Base-by-base conservation (phyloP, 169 alveolate genomes). In the Plasmodium falciparum region DNA sequence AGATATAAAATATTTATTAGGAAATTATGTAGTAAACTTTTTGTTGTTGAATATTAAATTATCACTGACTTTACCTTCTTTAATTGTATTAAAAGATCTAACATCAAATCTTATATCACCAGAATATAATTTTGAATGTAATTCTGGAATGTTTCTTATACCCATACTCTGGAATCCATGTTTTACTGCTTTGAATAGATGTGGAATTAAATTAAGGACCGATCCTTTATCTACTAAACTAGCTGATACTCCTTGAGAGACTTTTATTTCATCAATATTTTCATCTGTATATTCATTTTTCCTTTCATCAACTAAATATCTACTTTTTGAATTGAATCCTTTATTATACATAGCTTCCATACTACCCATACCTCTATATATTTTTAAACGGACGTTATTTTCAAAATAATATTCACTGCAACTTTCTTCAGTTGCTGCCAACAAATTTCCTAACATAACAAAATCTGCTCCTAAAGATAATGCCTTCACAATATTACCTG, bases 371-470 rank as follows among this genome's bases (percentile, higher is more conserved):
- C 98, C 98, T 56, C 98, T 89, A 88, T 96, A 97, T 15, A 92
- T 88, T 94, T 96, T 97, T 74, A 93, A 90, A 24, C 96, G 62
- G 7, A 92, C 93, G 20, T 98, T 98, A 63, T 96, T 95, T 58
- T 95, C 93, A 93, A 95, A 95, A 93, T 94, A 95, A 85, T 95
- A 96, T 29, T 97, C 98, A 2, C 99, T 99, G 9, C 99, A 98
- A 17, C 98, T 94, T 92, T 98, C 99, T 70, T 95, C 97, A 29
- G 99, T 97, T n/a, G 99, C 98, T 2, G 98, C 98, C 26, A 97
- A 80, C 61, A 96, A 86, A 43, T 96, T 95, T 3, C 99, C 99
- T 20, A 94, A 92, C 99, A 97, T 97, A 33, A 97, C 98, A 52
- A 96, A 85, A 78, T 96, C 95, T 49, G 98, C 99, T n/a, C 99